These are phyloP conservation scores for Cladosporium sp. DNA, from an alignment of 2,329 filamentous ascomycete genomes.

Conservation along the genomic window DNA sequence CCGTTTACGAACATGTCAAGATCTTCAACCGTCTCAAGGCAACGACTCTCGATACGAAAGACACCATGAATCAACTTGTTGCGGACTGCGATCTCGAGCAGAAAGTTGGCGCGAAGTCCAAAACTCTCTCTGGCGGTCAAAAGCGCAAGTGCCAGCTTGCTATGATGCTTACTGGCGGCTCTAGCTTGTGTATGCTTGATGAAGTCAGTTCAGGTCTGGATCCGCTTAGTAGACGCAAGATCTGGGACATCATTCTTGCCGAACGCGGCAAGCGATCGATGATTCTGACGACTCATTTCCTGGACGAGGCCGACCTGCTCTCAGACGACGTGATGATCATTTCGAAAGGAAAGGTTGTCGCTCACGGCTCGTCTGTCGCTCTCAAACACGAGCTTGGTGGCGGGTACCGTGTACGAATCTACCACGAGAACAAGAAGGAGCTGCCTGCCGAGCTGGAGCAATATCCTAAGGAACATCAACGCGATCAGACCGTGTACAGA, in stretches of 20 bases:
- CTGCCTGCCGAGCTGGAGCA: slow-evolving; percentile 22
- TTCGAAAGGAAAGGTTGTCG: slow-evolving; percentile 75
- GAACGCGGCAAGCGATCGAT: slow-evolving; percentile 78
- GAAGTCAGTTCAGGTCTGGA: slow-evolving; percentile 87
- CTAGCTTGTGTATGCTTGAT: slow-evolving; percentile 81
- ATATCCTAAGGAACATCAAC: slow-evolving; percentile 42
- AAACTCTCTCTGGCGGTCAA: slow-evolving; percentile 81
- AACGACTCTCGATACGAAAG: slow-evolving; percentile 52
- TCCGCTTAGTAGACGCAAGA: slow-evolving; percentile 76
- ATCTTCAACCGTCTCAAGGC: slow-evolving; percentile 83
- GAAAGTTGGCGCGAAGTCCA: slow-evolving; percentile 66
- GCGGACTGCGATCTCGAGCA: slow-evolving; percentile 64
- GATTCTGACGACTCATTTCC: slow-evolving; percentile 84
- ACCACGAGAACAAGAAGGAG: slow-evolving; percentile 42
- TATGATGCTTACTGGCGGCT: slow-evolving; percentile 92
- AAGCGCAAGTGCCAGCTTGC: slow-evolving; percentile 88
- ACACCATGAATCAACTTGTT: slow-evolving; percentile 59
- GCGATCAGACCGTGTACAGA: slow-evolving; percentile 68
- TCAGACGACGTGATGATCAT: slow-evolving; percentile 85
- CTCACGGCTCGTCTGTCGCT: slow-evolving; percentile 76
- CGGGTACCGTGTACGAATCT: slow-evolving; percentile 75
- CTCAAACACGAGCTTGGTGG: slow-evolving; percentile 77
- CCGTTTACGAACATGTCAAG: slow-evolving; percentile 73
- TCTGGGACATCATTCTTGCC: slow-evolving; percentile 87
- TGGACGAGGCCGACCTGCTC: slow-evolving; percentile 86